A percentile compares a stretch with the other conserved stretches of the same genome.
phyloP scores from a whole-genome alignment of 768 basidiomycete species.

The Pleurotus eryngii region DNA sequence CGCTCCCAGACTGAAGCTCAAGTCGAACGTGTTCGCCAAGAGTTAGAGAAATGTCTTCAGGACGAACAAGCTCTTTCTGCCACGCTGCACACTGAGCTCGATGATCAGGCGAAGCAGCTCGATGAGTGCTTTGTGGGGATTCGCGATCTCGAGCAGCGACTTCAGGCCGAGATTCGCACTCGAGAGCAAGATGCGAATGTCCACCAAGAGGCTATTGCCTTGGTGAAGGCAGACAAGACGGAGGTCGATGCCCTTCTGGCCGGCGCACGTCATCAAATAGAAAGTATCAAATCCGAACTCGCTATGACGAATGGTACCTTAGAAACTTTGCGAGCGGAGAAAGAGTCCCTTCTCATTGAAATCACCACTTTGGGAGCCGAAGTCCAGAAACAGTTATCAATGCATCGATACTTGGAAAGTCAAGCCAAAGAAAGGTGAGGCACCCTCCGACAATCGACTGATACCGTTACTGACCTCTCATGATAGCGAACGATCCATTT shows the following conservation, averaged over 20 bases:
- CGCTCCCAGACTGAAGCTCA: background rate
- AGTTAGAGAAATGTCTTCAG: slow-evolving; percentile 20
- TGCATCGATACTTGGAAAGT: slow-evolving; percentile 59
- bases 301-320: slow-evolving; percentile 34
- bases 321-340: slow-evolving; percentile 46
- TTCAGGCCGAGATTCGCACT: slow-evolving; percentile 35
- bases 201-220: slow-evolving; percentile 28
- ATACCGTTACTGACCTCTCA: background rate
- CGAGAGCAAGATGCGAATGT: slow-evolving; percentile 29
- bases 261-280: slow-evolving; percentile 33
- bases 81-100: slow-evolving; percentile 29
- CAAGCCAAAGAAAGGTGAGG: slow-evolving; percentile 61
- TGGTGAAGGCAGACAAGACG: slow-evolving; percentile 22
- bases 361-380: slow-evolving; percentile 62
- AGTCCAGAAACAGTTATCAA: slow-evolving; percentile 57
- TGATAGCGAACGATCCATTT: slow-evolving; percentile 45
- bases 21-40: background rate
- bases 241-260: slow-evolving; percentile 29
- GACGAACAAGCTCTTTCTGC: slow-evolving; percentile 23
- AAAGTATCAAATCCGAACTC: slow-evolving; percentile 35
- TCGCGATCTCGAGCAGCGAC: slow-evolving; percentile 30
- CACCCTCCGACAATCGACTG: too few relatives aligned
- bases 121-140: slow-evolving; percentile 35
- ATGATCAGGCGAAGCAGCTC: slow-evolving; percentile 33
- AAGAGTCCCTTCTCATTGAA: slow-evolving; percentile 46